Base-by-base conservation (phyloP, 1,139 yeast genomes). In the Geotrichum candidum region DNA sequence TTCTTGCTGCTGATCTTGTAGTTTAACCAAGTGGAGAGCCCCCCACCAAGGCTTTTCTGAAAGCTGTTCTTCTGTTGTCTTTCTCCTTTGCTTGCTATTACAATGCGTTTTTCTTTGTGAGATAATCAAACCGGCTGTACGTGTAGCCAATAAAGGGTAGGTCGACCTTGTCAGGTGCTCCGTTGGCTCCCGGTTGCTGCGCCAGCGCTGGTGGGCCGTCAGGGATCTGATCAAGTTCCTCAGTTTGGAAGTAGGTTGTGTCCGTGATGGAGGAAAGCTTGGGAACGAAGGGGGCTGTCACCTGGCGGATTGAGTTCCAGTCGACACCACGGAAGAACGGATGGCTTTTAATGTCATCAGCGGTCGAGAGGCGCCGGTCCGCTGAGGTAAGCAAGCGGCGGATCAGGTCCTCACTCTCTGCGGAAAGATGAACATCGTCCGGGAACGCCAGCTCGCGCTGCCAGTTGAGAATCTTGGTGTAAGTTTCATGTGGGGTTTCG, bases 81-180 rank as follows among this genome's bases (percentile, higher is more conserved):
- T n/a, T 25, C 27, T 46, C 33, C 10, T 29, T 29, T 5, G 7
- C 7, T 45, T 61, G 18, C 18, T 18, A 18, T 18, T 78, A 87
- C 63, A 89, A 74, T 6, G 96, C 96, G 74, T 90, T 89, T 75
- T 89, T 90, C 69, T 91, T 79, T 2, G 98, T 91, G 65, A 92
- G 80, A 73, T 91, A 90, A 75, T 91, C 98, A 73, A 92, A 94
- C 70, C 98, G 82, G 51, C 96, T 88, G 74, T 90, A 94, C 0
- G 98, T 94, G 76, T 94, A 94, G 2, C 99, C 99, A 72, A 94
- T 94, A 73, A 94, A 94, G 59, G 99, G 99, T 72, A 94, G 78
- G 69, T 92, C 97, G 71, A 88, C 95, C 62, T 79, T 79, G 67
- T 88, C 96, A 71, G 48, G 48, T n/a, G 48, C 45, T 9, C 33